Base-by-base conservation (phyloP, 495 filamentous ascomycete species). In the Neurospora tetrasperma region DNA sequence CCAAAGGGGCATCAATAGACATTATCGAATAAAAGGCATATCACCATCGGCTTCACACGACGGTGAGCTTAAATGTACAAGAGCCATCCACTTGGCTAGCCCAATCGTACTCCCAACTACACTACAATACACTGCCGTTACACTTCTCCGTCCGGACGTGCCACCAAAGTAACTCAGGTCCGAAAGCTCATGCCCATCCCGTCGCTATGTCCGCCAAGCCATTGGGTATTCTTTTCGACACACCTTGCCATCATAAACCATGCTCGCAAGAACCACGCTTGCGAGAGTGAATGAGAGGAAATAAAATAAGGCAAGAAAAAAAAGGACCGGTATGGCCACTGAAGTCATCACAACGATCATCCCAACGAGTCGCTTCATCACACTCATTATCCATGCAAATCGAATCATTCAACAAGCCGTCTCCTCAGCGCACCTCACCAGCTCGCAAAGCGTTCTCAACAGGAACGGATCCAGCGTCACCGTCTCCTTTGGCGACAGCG, bases 401-500 rank as follows among this genome's bases (percentile, higher is more conserved):
- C 3, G 12, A 66, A 35, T n/a, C 10, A n/a, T 11, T 42, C 38
- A 39, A 70, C 23, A 40, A 70, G 7, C 20, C 40, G 40, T 27
- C 71, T 83, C 81, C 75, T 85, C 83, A 5, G 78, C 77, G 9
- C 80, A 78, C 41, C 80, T 78, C 31, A 85, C 84, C 11, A 82
- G 76, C 73, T 85, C 82, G 70, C 83, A 85, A 5, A 85, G 78
- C 42, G 83, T 79, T 66, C 82, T 74, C 76, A 85, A 73, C 69
- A 85, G 75, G 23, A 82, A 72, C 2, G 78, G 78, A 39, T 84
- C 82, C 5, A 81, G 75, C 71, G 73, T 69, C 73, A 70, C 70
- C 46, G 48, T 71, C 71, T 48, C 77, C 72, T 40, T 71, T 18
- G 66, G 71, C 46, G 44, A 74, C 40, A 70, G 48, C 35, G 42